Evolutionary conservation across 805 yeast genomes (phyloP), one percentile per base, ranked within the genome.

Genomic region (Metschnikowia hibisci): DNA sequence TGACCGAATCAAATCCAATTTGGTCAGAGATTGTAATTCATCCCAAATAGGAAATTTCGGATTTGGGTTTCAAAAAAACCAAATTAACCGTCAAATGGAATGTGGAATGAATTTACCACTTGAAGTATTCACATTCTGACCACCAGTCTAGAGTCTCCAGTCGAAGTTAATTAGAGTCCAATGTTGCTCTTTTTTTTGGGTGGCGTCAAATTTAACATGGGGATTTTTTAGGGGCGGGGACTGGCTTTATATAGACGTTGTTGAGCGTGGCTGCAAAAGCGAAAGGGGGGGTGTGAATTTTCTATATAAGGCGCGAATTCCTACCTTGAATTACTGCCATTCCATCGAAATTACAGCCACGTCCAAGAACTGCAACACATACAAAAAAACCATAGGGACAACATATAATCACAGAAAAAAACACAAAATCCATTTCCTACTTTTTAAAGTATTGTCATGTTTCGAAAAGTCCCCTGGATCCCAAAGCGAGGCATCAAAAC

Each of bases 401-500:
- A 25, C 7, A 25, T 25, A 7, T 25, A 11, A 25, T 7, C 10
- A 25, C 28, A n/a, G 7, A 25, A 25, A 8, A 25, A 25, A 25
- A 11, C 10, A 25, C 28, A 7, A 25, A 25, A 25, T 8, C 11
- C 7, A 25, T 8, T 25, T 25, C 28, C 28, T 11, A 25, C 7
- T 7, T 8, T 11, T 25, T 7, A 25, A 25, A 25, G 10, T 11
- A 12, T n/a, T 27, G 13, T 2, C 12, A 27, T 27, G 29, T n/a
- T 27, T 12, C 12, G 29, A 27, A 27, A 6, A 27, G 23, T 12
- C 36, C 4, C n/a, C 20, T 22, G 29, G 20, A 18, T 16, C 5
- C 26, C 36, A 8, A 30, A 32, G 16, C 16, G 50, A 26, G 39
- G 42, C 23, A 66, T 67, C 43, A 79, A 81, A 48, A 84, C 90